Evolutionary conservation across 176 grass and related monocot genomes (phyloP), one percentile per base, ranked within the genome.

Genomic region (Leersia perrieri): DNA sequence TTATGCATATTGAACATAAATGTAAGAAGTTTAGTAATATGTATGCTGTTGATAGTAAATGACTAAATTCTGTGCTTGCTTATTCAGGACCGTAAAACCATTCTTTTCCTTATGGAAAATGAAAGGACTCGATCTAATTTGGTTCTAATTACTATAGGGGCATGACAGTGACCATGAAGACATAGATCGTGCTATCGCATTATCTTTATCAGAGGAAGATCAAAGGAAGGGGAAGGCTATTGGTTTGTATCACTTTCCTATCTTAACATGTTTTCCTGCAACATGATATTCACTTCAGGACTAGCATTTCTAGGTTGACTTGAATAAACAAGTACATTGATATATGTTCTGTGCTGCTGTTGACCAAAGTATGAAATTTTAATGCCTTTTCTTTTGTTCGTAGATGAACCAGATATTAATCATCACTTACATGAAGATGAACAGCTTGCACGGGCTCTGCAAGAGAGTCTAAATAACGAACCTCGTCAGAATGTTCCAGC

Each of bases 131-230:
- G 18, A 42, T 80, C 65, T 68, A 85, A 82, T 38, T 81, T 76
- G 4, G 7, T 20, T 29, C 30, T 62, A 80, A 70, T 63, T 64
- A 80, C 49, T 84, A 31, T 42, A 89, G 89, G 83, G 34, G 0
- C 87, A 76, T 75, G 71, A 16, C 31, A 79, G 22, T 89, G 84
- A 88, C 22, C 81, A 80, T 68, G 91, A 97, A 85, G 94, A 97
- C 62, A 88, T 94, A 22, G 84, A 97, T 84, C 94, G 42, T 88
- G 94, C 94, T 83, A 93, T 97, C 85, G 94, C 94, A 73, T 75
- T 97, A 80, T 97, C 94, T 70, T 77, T 94, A 83, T 83, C 77
- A 44, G 91, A 97, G 83, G 88, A 94, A 87, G 89, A 91, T 28
- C 86, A 83, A 72, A 66, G 70, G 45, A 98, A 94, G 82, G 90